Evolutionary conservation across 352 stramenopile genomes (phyloP), one percentile per base, ranked within the genome.

Genomic region (Globisporangium acanthophoron): DNA sequence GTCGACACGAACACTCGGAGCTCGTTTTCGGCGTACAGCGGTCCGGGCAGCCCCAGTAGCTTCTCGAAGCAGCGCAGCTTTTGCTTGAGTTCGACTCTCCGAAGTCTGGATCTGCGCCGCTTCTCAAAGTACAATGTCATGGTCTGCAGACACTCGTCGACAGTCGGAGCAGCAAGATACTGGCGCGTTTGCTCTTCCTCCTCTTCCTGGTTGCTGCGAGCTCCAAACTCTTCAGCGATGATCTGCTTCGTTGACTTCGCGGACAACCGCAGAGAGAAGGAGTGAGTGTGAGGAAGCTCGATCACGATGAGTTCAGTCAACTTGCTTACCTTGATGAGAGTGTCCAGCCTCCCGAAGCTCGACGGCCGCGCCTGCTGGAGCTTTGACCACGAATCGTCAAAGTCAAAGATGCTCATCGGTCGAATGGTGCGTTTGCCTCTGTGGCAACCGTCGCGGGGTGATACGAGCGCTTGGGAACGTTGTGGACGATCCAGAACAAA

Each of bases 1-100:
- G 49, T 35, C 13, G 69, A 24, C 1, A 52, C 66, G 48, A 76
- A 85, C 15, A 56, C 65, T 15, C 53, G 35, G 20, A 76, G 59
- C 48, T 65, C 35, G 4, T 27, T 12, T 4, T 52, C 40, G 33
- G 54, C 53, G 20, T 9, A 46, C 11, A 61, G n/a, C 13, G 45
- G 50, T 7, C 11, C 15, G 18, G 61, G 20, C 3, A 67, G 54
- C 0, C 43, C 61, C 5, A 64, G 27, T 12, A 64, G 8, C 5
- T 46, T 37, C 51, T 67, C 33, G 21, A 67, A 63, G 37, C 57
- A 27, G n/a, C 40, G 56, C 33, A 67, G 29, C 21, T 37, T 46
- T 3, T 40, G 56, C 47, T 58, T 52, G 18, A 67, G 43, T 44
- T 64, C 43, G 6, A 2, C 40, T 16, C 61, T 29, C 2, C 37